Evolutionary conservation across 495 filamentous ascomycete species (phyloP).

Genomic region (Xanthoparmelia taractica): DNA sequence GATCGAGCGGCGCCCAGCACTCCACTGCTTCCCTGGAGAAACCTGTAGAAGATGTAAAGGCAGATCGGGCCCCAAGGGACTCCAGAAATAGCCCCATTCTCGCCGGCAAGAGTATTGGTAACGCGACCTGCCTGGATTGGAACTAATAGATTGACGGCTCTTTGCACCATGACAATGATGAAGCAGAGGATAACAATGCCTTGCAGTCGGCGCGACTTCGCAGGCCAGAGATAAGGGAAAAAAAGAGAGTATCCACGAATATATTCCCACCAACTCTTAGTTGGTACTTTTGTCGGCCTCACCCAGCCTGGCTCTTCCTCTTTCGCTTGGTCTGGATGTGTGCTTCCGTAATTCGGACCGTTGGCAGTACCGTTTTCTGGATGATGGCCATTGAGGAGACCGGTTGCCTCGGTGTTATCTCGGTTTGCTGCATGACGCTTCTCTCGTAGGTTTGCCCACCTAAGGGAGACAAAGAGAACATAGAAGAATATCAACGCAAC

Average conservation of each 20-base stretch:
- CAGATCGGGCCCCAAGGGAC: slow-evolving; percentile 66
- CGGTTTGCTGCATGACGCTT: slow-evolving; percentile 27
- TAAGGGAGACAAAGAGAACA: slow-evolving; percentile 41
- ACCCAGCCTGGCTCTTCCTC: slow-evolving; percentile 44
- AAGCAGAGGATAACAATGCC: slow-evolving; percentile 73
- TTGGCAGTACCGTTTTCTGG: slow-evolving; percentile 40
- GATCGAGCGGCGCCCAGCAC: slow-evolving; percentile 74
- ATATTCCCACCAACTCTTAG: slow-evolving; percentile 84
- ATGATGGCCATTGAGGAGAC: slow-evolving; percentile 38
- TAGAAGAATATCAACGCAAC: slow-evolving; percentile 53
- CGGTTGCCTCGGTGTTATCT: slow-evolving; percentile 47
- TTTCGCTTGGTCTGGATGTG: slow-evolving; percentile 32
- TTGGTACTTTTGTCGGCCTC: slow-evolving; percentile 55
- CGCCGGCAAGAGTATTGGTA: slow-evolving; percentile 54
- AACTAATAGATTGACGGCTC: slow-evolving; percentile 72
- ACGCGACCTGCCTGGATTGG: slow-evolving; percentile 69
- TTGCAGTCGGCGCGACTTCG: slow-evolving; percentile 63
- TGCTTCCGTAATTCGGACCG: slow-evolving; percentile 48
- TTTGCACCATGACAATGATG: slow-evolving; percentile 63
- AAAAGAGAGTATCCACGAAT: slow-evolving; percentile 73
- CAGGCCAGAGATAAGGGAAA: slow-evolving; percentile 92
- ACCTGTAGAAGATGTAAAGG: slow-evolving; percentile 69
- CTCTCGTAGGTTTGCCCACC: slow-evolving; percentile 21
- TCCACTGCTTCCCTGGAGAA: slow-evolving; percentile 83
- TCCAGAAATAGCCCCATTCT: slow-evolving; percentile 15